Base-by-base conservation (phyloP, 75 land plant species). In the Chamaecyparis obtusa region DNA sequence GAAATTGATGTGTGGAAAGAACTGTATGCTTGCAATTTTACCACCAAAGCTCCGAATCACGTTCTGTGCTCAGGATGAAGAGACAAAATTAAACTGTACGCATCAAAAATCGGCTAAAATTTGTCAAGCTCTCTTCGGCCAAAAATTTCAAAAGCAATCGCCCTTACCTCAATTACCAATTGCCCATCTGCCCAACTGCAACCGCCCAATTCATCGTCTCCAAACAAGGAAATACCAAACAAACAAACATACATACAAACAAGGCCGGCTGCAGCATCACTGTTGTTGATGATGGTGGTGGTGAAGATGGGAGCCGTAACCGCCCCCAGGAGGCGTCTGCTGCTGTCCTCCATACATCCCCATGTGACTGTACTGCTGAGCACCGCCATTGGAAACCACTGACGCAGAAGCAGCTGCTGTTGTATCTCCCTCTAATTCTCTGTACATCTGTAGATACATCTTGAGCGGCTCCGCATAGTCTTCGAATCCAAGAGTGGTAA, bases 401-500 rank as follows among this genome's bases (percentile, higher is more conserved):
- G 69, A 64, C 69, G 69, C 7, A 21, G 69, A 64, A 3, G 76
- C 71, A 7, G 30, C 30, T 21, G 30, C 3, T 3, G 36, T 9
- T 36, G 16, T 74, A 11, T 74, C 76, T 0, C 78, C 86, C 36
- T 90, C 91, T 35, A 86, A 24, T 89, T 92, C 94, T 74, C 95
- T 86, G 83, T 92, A 94, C 88, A 88, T 94, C 27, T 91, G 76
- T 60, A 94, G 85, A 74, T 94, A 94, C 33, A 90, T 74, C 46
- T 87, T 91, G 83, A 94, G 43, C 10, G 92, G 92, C 86, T 93
- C 94, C 24, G 90, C 95, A 43, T 94, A 94, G 79, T 94, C 92
- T 55, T 94, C 95, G 86, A 94, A 94, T 41, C 95, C 95, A 35
- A 94, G 88, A 27, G 92, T 92, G 77, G 89, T 85, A 72, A 94